Evolutionary conservation across 2,329 filamentous ascomycete species (phyloP).

Genomic region (Chaetomium sp.): DNA sequence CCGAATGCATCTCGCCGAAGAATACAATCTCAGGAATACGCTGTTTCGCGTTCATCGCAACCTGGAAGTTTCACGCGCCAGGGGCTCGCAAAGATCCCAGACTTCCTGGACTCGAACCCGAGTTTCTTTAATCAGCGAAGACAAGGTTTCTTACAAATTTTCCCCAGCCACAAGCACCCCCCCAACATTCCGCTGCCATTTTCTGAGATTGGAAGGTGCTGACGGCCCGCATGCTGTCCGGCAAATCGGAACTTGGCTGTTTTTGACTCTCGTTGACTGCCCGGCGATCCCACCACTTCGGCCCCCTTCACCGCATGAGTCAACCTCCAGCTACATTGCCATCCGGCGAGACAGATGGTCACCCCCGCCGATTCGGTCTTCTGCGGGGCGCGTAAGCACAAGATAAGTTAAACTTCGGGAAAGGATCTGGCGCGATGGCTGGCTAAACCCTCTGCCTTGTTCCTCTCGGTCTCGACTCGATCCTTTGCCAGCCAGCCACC

Average conservation of each 20-base stretch:
- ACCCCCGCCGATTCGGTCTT: neutral
- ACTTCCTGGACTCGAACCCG: neutral
- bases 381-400: neutral
- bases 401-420: neutral
- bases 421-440: constrained; percentile 2
- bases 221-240: neutral
- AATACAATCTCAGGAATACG: too few relatives aligned
- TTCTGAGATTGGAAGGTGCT: constrained; percentile 17
- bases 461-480: neutral
- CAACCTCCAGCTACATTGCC: constrained; percentile 14
- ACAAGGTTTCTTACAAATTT: neutral
- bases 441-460: neutral
- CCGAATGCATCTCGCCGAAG: too few relatives aligned
- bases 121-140: neutral
- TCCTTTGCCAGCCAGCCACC: neutral
- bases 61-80: too few relatives aligned
- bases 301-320: constrained; percentile 30
- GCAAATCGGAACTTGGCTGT: constrained; percentile 12
- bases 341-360: neutral
- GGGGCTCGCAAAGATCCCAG: neutral
- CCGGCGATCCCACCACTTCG: constrained; percentile 6
- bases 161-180: neutral
- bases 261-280: neutral
- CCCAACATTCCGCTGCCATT: neutral
- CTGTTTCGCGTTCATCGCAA: too few relatives aligned